Conservation (phyloP, 495 filamentous ascomycete genomes). For the Podospora bellae-mahoneyi region DNA sequence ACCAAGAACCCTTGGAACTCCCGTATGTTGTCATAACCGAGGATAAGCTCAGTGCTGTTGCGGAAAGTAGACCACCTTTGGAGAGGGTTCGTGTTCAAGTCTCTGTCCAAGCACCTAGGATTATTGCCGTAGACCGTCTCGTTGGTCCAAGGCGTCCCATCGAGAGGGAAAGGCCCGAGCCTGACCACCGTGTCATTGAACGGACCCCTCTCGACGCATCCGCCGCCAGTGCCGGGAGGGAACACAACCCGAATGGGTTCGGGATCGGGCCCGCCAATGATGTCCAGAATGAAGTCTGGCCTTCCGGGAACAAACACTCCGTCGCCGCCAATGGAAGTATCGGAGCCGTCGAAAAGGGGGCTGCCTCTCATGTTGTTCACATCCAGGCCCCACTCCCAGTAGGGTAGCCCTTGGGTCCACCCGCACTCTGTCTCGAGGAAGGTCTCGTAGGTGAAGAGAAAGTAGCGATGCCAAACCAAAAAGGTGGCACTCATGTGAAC, state of each 20-base stretch:
- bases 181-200: constrained; percentile 51
- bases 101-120: constrained; percentile 63
- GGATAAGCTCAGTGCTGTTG: constrained; percentile 45
- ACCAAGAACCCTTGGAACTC: constrained; percentile 41
- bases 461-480: constrained; percentile 70
- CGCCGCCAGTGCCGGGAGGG: constrained; percentile 56
- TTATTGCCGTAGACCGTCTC: constrained; percentile 41
- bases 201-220: constrained; percentile 60
- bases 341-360: constrained; percentile 59
- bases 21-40: constrained; percentile 43
- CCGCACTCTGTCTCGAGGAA: constrained; percentile 65
- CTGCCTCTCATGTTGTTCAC: constrained; percentile 49
- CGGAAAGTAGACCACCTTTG: constrained; percentile 36
- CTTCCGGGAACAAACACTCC: constrained; percentile 43
- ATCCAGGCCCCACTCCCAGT: constrained; percentile 63
- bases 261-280: not conserved
- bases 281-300: constrained; percentile 14
- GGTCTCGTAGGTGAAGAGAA: constrained; percentile 60
- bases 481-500: constrained; percentile 65
- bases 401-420: constrained; percentile 49
- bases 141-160: constrained; percentile 15
- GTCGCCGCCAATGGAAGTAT: constrained; percentile 60
- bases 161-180: constrained; percentile 49
- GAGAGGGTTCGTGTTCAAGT: constrained; percentile 52
- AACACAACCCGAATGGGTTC: constrained; percentile 22